phyloP scores from a whole-genome alignment of 306 rosid genomes.

The Nissolia schottii region DNA sequence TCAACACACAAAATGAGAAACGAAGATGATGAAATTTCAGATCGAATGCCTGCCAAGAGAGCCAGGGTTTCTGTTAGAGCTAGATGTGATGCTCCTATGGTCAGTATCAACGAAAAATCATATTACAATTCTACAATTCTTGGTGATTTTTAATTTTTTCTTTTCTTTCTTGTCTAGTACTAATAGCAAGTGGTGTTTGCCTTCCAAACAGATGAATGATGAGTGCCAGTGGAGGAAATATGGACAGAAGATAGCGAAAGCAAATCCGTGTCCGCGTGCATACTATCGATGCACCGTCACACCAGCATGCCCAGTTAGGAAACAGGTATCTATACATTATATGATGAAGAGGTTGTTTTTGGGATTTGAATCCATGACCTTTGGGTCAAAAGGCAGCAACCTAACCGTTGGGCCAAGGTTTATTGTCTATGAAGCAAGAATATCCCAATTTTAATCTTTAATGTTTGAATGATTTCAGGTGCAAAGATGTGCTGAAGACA shows the following conservation, averaged over 20 bases:
- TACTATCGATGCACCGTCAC: slow-evolving; percentile 78
- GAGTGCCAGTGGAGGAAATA: slow-evolving; percentile 90
- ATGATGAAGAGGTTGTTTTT: no score
- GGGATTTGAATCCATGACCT: no score
- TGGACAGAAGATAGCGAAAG: slow-evolving; percentile 75
- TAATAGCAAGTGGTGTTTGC: background rate
- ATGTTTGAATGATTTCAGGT: slow-evolving; percentile 43
- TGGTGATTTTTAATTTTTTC: background rate
- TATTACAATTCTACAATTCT: background rate
- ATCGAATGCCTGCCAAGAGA: slow-evolving; percentile 50
- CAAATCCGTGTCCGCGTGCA: slow-evolving; percentile 79
- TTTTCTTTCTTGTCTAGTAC: background rate
- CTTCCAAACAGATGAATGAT: slow-evolving; percentile 54
- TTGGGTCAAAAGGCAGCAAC: no score
- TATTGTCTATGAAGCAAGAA: slow-evolving; percentile 3
- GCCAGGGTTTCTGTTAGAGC: slow-evolving; percentile 77
- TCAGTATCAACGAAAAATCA: slow-evolving; percentile 12
- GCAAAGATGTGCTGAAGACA: slow-evolving; percentile 74
- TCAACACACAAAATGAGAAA: slow-evolving; percentile 24
- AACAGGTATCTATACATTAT: slow-evolving; percentile 41
- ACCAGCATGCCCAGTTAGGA: slow-evolving; percentile 64
- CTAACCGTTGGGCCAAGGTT: no score
- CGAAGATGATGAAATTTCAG: slow-evolving; percentile 37
- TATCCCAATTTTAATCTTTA: background rate
- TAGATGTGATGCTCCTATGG: slow-evolving; percentile 77